Evolutionary conservation across 2,329 filamentous ascomycete species (phyloP).

Genomic region (Emmonsiellopsis sp.): DNA sequence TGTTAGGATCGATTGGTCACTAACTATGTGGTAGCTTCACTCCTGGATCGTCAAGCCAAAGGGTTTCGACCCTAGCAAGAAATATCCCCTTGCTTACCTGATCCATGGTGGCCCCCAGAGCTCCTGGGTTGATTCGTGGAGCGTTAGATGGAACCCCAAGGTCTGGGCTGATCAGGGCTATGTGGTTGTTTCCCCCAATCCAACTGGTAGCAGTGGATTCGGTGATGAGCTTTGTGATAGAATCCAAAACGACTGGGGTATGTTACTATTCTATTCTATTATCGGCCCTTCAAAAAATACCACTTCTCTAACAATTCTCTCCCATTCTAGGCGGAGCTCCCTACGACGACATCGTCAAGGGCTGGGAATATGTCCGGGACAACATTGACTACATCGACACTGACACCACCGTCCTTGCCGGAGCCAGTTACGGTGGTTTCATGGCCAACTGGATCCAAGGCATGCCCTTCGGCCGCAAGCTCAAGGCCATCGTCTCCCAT

Average conservation of each 20-base stretch:
- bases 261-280: not conserved
- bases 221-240: constrained; percentile 68
- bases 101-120: constrained; percentile 79
- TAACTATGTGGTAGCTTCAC: constrained; percentile 25
- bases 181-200: constrained; percentile 71
- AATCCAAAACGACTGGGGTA: constrained; percentile 72
- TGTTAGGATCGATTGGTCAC: not conserved
- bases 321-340: constrained; percentile 48
- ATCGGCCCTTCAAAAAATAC: too few relatives aligned
- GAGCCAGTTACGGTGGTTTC: constrained; percentile 35
- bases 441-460: constrained; percentile 79
- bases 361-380: constrained; percentile 59
- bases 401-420: constrained; percentile 30
- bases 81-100: constrained; percentile 68
- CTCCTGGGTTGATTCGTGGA: constrained; percentile 68
- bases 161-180: constrained; percentile 84
- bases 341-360: constrained; percentile 71
- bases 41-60: constrained; percentile 35
- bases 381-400: constrained; percentile 32
- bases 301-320: not conserved
- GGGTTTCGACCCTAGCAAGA: constrained; percentile 59
- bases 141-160: constrained; percentile 76
- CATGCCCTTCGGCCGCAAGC: constrained; percentile 68
- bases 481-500: constrained; percentile 82
- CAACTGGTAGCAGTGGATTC: constrained; percentile 74